Evolutionary conservation across 1,284 basidiomycete species (phyloP).

Genomic region (Trichosporon ovoides): DNA sequence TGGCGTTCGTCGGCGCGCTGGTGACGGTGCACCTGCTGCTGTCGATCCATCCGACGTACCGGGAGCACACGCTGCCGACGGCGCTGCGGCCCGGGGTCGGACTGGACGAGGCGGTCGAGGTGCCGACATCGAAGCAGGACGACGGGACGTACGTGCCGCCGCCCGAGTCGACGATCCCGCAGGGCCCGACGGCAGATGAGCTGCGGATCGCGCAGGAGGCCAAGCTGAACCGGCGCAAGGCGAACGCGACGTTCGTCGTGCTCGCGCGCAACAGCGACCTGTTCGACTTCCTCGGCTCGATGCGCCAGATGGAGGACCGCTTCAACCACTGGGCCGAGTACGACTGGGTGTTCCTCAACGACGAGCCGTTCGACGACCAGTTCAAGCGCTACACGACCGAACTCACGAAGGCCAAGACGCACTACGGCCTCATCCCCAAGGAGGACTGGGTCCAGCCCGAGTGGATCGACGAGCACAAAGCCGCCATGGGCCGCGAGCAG

Average conservation of each 20-base stretch:
- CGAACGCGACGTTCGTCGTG: conserved; percentile 79
- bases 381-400: conserved; percentile 68
- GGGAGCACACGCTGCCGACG: conserved; percentile 28
- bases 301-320: conserved; percentile 49
- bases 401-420: conserved; percentile 61
- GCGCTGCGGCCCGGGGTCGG: background rate
- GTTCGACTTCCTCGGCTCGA: conserved; percentile 58
- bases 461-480: conserved; percentile 68
- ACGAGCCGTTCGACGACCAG: conserved; percentile 65
- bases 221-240: conserved; percentile 52
- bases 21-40: conserved; percentile 37
- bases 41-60: conserved; percentile 43
- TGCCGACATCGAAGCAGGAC: background rate
- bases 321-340: conserved; percentile 79
- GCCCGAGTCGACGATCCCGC: background rate
- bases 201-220: conserved; percentile 25
- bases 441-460: conserved; percentile 81
- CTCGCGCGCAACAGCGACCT: conserved; percentile 75
- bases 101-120: no score
- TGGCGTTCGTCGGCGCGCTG: background rate
- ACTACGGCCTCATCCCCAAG: conserved; percentile 74
- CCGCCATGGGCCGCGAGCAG: conserved; percentile 58
- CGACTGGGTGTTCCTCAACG: conserved; percentile 82
- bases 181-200: conserved; percentile 25
- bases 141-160: background rate